phyloP scores from a whole-genome alignment of 1,284 basidiomycete genomes.

The Fistulina hepatica region DNA sequence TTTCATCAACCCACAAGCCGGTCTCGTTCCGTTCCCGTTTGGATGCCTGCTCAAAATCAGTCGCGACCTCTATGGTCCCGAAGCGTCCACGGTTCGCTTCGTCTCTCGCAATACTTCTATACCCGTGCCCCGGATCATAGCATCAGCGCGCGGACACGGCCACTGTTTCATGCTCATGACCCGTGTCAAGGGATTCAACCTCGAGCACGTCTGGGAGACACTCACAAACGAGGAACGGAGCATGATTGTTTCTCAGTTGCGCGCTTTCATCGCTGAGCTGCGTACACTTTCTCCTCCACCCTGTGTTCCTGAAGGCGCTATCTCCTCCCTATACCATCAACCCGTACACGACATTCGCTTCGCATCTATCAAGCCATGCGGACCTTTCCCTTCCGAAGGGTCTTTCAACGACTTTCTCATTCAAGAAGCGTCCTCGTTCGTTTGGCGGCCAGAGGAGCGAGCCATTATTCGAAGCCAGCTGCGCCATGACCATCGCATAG shows the following conservation, averaged over 20 bases:
- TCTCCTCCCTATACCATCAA: conserved; percentile 6
- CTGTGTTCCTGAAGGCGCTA: conserved; percentile 4
- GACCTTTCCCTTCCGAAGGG: conserved; percentile 7
- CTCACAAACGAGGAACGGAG: no score
- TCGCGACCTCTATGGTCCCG: not conserved
- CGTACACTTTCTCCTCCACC: no score
- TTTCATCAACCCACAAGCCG: no score
- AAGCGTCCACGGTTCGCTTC: conserved; percentile 6
- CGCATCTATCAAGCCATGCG: conserved; percentile 3
- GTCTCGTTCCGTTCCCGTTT: no score
- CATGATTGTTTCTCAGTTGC: no score
- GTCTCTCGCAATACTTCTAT: conserved; percentile 9
- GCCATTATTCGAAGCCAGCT: not conserved
- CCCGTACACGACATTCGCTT: conserved; percentile 8
- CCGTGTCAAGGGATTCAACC: conserved; percentile 3
- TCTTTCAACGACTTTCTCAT: conserved; percentile 10
- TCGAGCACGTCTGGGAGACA: conserved; percentile 2
- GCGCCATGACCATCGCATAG: not conserved
- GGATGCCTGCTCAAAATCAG: not conserved
- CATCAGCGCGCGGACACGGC: not conserved
- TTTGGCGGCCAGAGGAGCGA: not conserved
- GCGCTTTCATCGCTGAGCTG: no score
- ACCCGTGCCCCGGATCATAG: conserved; percentile 8
- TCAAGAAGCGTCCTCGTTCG: not conserved
- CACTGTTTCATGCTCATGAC: conserved; percentile 9